Percentiles rank a stretch among this genome's conserved stretches.
Evolutionary conservation across 768 basidiomycete genomes (phyloP).

Genomic region (Tylopilus sp.): DNA sequence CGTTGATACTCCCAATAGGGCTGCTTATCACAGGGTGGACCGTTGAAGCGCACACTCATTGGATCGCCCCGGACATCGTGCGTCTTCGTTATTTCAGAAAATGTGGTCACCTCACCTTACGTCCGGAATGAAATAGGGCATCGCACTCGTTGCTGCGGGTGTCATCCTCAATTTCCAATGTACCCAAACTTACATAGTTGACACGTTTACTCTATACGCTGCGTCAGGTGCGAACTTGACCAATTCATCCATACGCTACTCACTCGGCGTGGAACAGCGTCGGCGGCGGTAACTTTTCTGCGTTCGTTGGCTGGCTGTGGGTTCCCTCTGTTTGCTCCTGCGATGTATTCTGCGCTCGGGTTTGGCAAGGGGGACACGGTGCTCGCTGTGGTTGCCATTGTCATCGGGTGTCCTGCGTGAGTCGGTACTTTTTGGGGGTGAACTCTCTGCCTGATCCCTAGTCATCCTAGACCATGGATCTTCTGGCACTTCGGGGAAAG

Average conservation of each 20-base stretch:
- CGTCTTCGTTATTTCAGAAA: constrained; percentile 14
- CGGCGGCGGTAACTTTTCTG: constrained; percentile 61
- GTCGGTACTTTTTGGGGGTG: background rate
- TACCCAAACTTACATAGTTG: constrained; percentile 67
- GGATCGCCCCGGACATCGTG: constrained; percentile 72
- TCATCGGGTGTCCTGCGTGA: constrained; percentile 55
- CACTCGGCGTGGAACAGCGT: constrained; percentile 35
- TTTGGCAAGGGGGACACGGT: constrained; percentile 70
- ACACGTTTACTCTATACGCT: constrained; percentile 62
- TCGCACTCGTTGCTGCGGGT: constrained; percentile 53
- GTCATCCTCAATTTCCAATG: constrained; percentile 57
- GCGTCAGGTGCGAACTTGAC: constrained; percentile 50
- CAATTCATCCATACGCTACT: background rate
- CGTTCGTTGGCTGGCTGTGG: constrained; percentile 68
- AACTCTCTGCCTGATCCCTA: constrained; percentile 31
- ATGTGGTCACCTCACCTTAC: too few species aligned
- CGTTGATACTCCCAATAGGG: constrained; percentile 60
- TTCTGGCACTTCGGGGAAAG: constrained; percentile 46
- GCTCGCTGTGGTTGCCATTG: constrained; percentile 55
- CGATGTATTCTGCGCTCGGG: constrained; percentile 62
- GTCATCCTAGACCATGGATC: constrained; percentile 38
- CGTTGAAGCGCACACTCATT: constrained; percentile 52
- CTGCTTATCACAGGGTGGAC: constrained; percentile 72
- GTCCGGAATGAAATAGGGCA: constrained; percentile 54
- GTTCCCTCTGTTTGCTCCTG: constrained; percentile 77